Evolutionary conservation across 768 basidiomycete genomes (phyloP), one percentile per base, ranked within the genome.

Genomic region (Boletus tylopilopsis): DNA sequence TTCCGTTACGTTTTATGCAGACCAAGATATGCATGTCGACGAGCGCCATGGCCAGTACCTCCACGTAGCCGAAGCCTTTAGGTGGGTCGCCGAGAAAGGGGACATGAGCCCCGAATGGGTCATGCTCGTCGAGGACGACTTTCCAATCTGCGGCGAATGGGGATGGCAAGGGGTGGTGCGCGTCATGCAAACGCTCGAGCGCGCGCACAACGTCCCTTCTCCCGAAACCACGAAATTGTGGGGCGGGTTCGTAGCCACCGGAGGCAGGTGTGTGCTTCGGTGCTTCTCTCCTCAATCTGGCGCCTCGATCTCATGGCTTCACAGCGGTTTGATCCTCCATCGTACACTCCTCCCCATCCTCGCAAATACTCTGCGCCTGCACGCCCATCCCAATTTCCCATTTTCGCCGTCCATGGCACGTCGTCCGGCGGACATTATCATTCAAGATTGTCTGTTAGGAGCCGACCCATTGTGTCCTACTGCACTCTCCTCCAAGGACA

Each of bases 91-190:
- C 29, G 60, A 60, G 36, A 59, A 48, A 34, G 49, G 51, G 5
- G 29, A 50, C 1, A 25, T 15, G n/a, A 49, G 52, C 32, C 64
- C 71, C 13, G 72, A 75, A 47, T 75, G 73, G 72, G 53, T 75
- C 5, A 74, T 74, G 69, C 59, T 75, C 12, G 60, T 72, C 24
- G 74, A 74, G 45, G 73, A 76, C 53, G 73, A 76, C 51, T 75
- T 75, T 39, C 73, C 74, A 0, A 37, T 75, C 18, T 75, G 73
- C 25, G 68, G 64, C 15, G 64, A 64, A 6, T 65, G 68, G 55
- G 71, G 71, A 21, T 68, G 67, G 65, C 42, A 62, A 8, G 70
- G 66, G 0, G 35, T 75, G 4, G 51, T 58, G 6, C 58, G 50
- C 29, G 69, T 69, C 37, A 68, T 73, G 67, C 56, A 55, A 15